These are phyloP conservation scores for Ustilago sp. DNA, from an alignment of 1,284 basidiomycete genomes.

Conservation along the genomic window DNA sequence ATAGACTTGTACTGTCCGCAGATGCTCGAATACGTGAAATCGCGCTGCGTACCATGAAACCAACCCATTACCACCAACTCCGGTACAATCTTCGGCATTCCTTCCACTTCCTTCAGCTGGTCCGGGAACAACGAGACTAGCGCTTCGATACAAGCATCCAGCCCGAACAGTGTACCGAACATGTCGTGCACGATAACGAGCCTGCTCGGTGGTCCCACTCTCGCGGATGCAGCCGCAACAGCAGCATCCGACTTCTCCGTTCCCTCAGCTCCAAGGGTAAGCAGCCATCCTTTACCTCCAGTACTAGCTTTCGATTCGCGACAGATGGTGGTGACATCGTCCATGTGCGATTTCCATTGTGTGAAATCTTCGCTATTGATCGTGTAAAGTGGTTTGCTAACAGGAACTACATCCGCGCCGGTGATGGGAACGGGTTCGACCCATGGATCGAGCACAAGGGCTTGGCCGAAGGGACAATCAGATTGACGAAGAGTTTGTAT, in stretches of 20 bases:
- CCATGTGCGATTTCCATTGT: slow-evolving; percentile 58
- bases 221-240: slow-evolving; percentile 2
- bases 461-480: slow-evolving; percentile 42
- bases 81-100: slow-evolving; percentile 45
- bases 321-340: slow-evolving; percentile 41
- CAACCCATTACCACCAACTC: slow-evolving; percentile 63
- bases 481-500: slow-evolving; percentile 39
- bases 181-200: slow-evolving; percentile 63
- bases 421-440: slow-evolving; percentile 49
- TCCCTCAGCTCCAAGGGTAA: slow-evolving; percentile 53
- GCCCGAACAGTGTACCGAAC: slow-evolving; percentile 60
- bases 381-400: slow-evolving; percentile 57
- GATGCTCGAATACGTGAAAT: slow-evolving; percentile 57
- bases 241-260: slow-evolving; percentile 28
- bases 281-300: slow-evolving; percentile 47
- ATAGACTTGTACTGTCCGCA: slow-evolving; percentile 57
- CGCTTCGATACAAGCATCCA: slow-evolving; percentile 48
- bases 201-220: slow-evolving; percentile 21
- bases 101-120: slow-evolving; percentile 37
- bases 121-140: slow-evolving; percentile 45
- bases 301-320: slow-evolving; percentile 34
- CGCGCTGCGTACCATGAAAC: slow-evolving; percentile 62
- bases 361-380: slow-evolving; percentile 65
- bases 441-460: slow-evolving; percentile 57
- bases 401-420: slow-evolving; percentile 19